Evolutionary conservation across 2,329 filamentous ascomycete genomes (phyloP).

Genomic region (Magnaporthiopsis incrustans): DNA sequence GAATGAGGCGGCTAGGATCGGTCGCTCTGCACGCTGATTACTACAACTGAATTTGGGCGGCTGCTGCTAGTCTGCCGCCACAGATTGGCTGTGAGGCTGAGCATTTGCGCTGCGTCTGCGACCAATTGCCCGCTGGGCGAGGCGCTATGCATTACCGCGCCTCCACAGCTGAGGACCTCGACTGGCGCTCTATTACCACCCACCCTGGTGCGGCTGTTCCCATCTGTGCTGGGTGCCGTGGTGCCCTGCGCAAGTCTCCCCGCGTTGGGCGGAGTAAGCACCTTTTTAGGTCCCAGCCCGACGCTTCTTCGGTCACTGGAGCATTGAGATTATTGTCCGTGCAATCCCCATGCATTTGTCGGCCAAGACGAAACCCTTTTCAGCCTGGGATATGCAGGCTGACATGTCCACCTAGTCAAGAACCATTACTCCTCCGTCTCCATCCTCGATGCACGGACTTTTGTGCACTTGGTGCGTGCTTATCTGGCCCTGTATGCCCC

Average conservation of each 20-base stretch:
- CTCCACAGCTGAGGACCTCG: too few species aligned
- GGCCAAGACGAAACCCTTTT: neutral
- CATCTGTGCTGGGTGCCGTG: neutral
- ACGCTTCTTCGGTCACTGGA: neutral
- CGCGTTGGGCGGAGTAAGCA: neutral
- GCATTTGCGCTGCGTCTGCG: neutral
- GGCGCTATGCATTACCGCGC: too few species aligned
- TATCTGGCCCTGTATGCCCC: too few species aligned
- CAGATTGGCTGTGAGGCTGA: neutral
- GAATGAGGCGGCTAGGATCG: neutral
- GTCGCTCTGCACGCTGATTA: neutral
- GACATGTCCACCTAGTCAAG: too few species aligned
- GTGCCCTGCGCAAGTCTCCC: neutral
- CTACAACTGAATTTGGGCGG: neutral
- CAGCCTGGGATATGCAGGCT: neutral
- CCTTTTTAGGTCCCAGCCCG: neutral
- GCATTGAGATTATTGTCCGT: too few species aligned
- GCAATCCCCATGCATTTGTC: neutral
- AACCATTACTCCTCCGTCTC: neutral
- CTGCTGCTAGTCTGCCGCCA: neutral
- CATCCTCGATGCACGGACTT: neutral
- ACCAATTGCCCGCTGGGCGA: too few species aligned
- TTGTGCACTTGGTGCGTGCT: neutral
- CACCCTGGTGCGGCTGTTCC: too few species aligned
- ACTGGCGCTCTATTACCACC: neutral